phyloP scores from a whole-genome alignment of 2,329 filamentous ascomycete genomes.

The Nannizziopsis arthrosporioides region DNA sequence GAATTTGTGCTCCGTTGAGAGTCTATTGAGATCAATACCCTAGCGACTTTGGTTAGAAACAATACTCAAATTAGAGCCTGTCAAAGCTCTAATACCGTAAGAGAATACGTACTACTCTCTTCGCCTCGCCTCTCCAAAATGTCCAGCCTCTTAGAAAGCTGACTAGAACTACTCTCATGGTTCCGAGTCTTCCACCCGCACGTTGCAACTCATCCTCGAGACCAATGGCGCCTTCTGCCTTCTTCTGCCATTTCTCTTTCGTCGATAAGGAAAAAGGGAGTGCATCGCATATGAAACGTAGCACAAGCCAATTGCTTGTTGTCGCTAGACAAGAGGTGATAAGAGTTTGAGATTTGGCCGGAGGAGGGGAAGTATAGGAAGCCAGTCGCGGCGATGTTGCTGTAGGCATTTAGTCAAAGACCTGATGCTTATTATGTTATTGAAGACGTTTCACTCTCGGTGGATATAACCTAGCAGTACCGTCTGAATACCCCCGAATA shows the following conservation, averaged over 20 bases:
- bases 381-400: slow-evolving; percentile 13
- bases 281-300: slow-evolving; percentile 41
- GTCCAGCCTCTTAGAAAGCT: slow-evolving; percentile 68
- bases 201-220: slow-evolving; percentile 1
- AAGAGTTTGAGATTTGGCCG: slow-evolving; percentile 31
- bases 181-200: slow-evolving; percentile 12
- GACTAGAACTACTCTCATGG: slow-evolving; percentile 54
- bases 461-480: too few relatives aligned
- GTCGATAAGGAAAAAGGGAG: slow-evolving; percentile 20
- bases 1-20: slow-evolving; percentile 49
- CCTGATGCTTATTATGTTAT: neutral
- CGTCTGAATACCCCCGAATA: too few relatives aligned
- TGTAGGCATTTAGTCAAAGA: slow-evolving; percentile 12
- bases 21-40: slow-evolving; percentile 59
- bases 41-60: slow-evolving; percentile 22
- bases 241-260: slow-evolving; percentile 16
- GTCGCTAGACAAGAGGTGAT: slow-evolving; percentile 37
- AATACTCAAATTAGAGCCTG: too few relatives aligned
- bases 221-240: slow-evolving; percentile 12
- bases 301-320: slow-evolving; percentile 46
- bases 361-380: slow-evolving; percentile 23
- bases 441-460: too few relatives aligned
- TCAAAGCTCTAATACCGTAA: neutral
- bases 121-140: slow-evolving; percentile 65
- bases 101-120: slow-evolving; percentile 47